Conservation (phyloP, 768 basidiomycete species). For the Sporobolomyces roseus region DNA sequence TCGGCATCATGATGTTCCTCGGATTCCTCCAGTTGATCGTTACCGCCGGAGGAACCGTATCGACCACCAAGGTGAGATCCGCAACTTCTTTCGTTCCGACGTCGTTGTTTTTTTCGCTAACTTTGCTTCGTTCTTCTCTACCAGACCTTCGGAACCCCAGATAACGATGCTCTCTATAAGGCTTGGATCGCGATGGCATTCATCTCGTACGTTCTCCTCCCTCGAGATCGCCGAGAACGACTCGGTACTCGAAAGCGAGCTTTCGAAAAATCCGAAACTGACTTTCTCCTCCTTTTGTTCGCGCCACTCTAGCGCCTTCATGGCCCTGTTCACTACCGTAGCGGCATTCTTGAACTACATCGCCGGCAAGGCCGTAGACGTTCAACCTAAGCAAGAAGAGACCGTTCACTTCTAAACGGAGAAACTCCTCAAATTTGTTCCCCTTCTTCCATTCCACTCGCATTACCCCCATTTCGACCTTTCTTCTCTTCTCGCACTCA, state of each 20-base stretch:
- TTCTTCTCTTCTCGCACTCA: neutral
- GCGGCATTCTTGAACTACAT: conserved; percentile 21
- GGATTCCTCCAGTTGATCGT: conserved; percentile 17
- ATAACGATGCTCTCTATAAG: neutral
- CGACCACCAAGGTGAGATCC: too few relatives aligned
- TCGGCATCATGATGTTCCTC: conserved; percentile 21
- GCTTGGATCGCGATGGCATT: conserved; percentile 2
- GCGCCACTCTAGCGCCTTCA: conserved; percentile 2
- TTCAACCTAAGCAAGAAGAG: conserved; percentile 5
- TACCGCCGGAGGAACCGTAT: neutral
- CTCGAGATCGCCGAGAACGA: neutral
- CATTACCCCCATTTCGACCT: neutral
- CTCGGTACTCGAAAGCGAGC: too few relatives aligned
- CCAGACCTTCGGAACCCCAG: neutral
- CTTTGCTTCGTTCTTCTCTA: too few relatives aligned
- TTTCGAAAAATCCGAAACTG: neutral
- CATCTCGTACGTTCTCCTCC: neutral
- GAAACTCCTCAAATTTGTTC: neutral
- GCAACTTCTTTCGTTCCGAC: too few relatives aligned
- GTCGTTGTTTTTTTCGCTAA: too few relatives aligned
- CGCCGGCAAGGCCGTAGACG: neutral
- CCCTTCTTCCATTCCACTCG: neutral
- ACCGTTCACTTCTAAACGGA: conserved; percentile 9
- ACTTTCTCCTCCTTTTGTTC: neutral
- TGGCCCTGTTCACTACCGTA: conserved; percentile 22